phyloP scores from a whole-genome alignment of 495 filamentous ascomycete genomes.

The Tuber melanosporum region DNA sequence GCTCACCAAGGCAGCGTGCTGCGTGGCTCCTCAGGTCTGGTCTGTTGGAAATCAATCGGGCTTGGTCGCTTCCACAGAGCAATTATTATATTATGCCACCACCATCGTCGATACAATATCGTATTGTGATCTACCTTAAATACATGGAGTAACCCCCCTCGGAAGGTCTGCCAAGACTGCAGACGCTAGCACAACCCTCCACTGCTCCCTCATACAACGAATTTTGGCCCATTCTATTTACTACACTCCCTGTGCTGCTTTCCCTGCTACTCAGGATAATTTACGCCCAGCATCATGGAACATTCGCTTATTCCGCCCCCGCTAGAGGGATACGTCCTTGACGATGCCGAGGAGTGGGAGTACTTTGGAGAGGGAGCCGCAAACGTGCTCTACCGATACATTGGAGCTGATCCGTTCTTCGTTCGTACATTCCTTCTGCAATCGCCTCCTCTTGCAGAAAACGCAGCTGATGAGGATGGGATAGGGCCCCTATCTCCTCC shows the following conservation, averaged over 20 bases:
- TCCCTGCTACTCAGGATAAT: not conserved
- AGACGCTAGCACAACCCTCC: constrained; percentile 22
- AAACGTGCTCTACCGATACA: constrained; percentile 58
- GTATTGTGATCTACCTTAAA: not conserved
- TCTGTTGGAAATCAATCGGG: not conserved
- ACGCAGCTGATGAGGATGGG: not conserved
- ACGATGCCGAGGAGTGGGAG: constrained; percentile 37
- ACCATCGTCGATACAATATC: not conserved
- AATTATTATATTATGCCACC: not conserved
- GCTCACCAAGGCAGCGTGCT: not conserved
- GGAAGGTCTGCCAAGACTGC: constrained; percentile 19
- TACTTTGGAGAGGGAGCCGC: constrained; percentile 54
- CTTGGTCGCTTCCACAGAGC: not conserved
- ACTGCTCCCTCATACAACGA: not conserved
- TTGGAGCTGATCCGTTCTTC: constrained; percentile 41
- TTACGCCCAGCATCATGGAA: constrained; percentile 7
- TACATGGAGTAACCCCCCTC: not conserved
- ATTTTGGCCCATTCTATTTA: not conserved
- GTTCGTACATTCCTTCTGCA: constrained; percentile 36
- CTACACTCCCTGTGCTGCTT: not conserved
- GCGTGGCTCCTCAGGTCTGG: not conserved
- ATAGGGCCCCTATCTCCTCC: constrained; percentile 38
- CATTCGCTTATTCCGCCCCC: constrained; percentile 27
- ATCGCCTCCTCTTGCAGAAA: not conserved
- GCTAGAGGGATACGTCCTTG: constrained; percentile 26